Evolutionary conservation across 805 yeast species (phyloP).

Genomic region (Nakazawaea populi): DNA sequence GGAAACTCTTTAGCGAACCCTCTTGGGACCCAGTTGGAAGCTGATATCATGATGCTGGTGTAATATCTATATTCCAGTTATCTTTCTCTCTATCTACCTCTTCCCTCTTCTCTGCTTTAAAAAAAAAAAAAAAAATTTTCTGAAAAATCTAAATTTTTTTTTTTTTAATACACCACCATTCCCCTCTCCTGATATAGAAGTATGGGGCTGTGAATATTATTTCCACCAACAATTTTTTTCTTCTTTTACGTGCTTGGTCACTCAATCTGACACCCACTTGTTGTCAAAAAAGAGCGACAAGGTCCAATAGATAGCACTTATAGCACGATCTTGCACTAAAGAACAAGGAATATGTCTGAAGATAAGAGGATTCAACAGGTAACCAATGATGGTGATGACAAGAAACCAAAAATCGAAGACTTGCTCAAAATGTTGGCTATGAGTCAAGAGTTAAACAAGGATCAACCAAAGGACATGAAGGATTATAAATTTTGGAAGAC

Average conservation of each 20-base stretch:
- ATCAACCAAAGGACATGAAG: slow-evolving; percentile 67
- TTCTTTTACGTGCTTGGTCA: not conserved
- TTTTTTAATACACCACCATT: not conserved
- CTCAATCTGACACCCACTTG: not conserved
- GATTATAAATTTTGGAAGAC: slow-evolving; percentile 97
- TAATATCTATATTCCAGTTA: not conserved
- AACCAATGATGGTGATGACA: slow-evolving; percentile 7
- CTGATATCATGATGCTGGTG: slow-evolving; percentile 62
- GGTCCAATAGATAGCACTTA: too few species aligned
- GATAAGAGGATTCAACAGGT: not conserved
- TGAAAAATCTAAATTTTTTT: not conserved
- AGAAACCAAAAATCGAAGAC: slow-evolving; percentile 46
- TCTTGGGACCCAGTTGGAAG: slow-evolving; percentile 93
- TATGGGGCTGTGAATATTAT: not conserved
- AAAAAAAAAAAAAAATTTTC: not conserved
- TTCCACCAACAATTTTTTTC: not conserved
- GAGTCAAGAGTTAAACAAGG: slow-evolving; percentile 49
- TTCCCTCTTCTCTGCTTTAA: not conserved
- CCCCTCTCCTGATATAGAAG: not conserved
- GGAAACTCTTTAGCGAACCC: slow-evolving; percentile 95
- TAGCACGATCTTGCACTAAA: too few species aligned
- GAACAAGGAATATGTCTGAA: not conserved
- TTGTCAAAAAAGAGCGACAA: too few species aligned
- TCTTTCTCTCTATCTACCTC: not conserved
- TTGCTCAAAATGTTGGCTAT: slow-evolving; percentile 47